Evolutionary conservation across 2,329 filamentous ascomycete genomes (phyloP).

Genomic region (Venturia effusa): DNA sequence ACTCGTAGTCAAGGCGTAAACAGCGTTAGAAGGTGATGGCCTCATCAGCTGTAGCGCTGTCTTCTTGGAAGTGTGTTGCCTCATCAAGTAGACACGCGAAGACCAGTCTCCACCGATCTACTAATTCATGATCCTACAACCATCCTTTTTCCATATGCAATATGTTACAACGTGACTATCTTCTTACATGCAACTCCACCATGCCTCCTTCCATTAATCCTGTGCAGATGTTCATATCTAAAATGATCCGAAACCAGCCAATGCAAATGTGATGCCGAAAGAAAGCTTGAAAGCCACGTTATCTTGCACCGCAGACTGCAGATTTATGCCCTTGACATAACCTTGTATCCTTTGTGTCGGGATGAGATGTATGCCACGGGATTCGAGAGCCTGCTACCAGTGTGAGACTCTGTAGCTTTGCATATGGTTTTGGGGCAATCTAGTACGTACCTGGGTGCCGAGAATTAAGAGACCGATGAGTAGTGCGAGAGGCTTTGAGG

Average conservation of each 20-base stretch:
- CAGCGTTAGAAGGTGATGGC: too few species aligned
- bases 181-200: too few species aligned
- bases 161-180: not conserved
- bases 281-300: conserved; percentile 56
- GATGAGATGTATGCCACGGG: conserved; percentile 39
- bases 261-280: conserved; percentile 61
- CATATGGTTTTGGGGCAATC: not conserved
- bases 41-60: too few species aligned
- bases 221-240: conserved; percentile 19
- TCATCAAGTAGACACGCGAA: too few species aligned
- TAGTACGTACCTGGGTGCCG: conserved; percentile 44
- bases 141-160: not conserved
- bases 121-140: not conserved
- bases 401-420: not conserved
- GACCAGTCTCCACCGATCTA: too few species aligned
- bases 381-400: conserved; percentile 35
- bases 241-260: conserved; percentile 54
- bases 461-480: conserved; percentile 55
- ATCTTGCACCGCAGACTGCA: conserved; percentile 42
- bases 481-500: conserved; percentile 59
- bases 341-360: conserved; percentile 38
- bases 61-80: too few species aligned
- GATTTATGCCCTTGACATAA: conserved; percentile 39
- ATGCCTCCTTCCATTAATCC: too few species aligned
- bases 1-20: too few species aligned